These are phyloP conservation scores for Paramecium caudatum DNA, from an alignment of 73 alveolate species.

Conservation along the genomic window DNA sequence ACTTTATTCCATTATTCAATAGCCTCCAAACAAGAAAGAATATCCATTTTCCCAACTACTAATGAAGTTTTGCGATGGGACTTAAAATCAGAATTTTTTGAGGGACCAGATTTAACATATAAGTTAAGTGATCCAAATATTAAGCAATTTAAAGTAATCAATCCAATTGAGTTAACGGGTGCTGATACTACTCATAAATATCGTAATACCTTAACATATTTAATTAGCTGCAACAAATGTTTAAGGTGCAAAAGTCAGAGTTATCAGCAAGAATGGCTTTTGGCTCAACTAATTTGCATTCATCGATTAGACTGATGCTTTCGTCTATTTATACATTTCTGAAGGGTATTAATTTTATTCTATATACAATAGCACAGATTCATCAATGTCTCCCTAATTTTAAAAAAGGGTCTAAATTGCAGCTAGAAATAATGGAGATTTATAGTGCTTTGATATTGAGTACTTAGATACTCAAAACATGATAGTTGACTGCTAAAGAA, in stretches of 20 bases:
- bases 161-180: constrained; percentile 20
- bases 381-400: background rate
- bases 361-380: background rate
- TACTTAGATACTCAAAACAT: background rate
- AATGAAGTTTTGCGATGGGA: constrained; percentile 8
- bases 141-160: background rate
- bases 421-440: background rate
- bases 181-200: background rate
- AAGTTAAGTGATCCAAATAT: background rate
- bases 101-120: constrained; percentile 40
- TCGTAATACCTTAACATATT: background rate
- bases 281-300: constrained; percentile 21
- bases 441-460: constrained; percentile 32
- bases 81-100: background rate
- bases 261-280: background rate
- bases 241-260: background rate
- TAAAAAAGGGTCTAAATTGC: background rate
- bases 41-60: background rate
- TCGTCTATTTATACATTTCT: background rate
- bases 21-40: background rate
- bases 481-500: background rate
- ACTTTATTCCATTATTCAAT: background rate
- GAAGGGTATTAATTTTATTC: constrained; percentile 11
- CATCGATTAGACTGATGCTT: background rate
- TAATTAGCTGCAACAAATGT: constrained; percentile 6